A percentile compares a stretch with the other conserved stretches of the same genome.
Conservation (phyloP, 2,329 filamentous ascomycete species). For the Ascochyta viciae-villosae region DNA sequence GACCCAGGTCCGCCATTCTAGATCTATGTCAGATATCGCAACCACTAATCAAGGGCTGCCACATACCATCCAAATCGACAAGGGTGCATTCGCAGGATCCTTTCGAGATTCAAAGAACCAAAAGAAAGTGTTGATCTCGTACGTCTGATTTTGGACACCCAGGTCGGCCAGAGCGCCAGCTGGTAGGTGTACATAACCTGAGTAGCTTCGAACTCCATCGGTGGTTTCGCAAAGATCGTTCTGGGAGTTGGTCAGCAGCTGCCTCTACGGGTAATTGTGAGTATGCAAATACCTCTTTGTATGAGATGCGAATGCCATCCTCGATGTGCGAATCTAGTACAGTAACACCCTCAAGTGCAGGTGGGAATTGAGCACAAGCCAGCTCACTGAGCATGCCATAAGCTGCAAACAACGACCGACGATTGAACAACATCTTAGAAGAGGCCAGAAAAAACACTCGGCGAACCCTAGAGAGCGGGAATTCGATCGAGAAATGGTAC, state of each 20-base stretch:
- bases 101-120: conserved; percentile 32
- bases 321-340: conserved; percentile 50
- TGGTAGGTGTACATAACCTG: conserved; percentile 66
- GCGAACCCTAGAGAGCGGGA: neutral
- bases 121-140: conserved; percentile 45
- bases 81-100: conserved; percentile 22
- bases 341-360: conserved; percentile 47
- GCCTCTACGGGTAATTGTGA: neutral
- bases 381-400: conserved; percentile 23
- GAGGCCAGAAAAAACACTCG: neutral
- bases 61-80: conserved; percentile 21
- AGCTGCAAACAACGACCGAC: conserved; percentile 20
- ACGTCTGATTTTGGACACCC: conserved; percentile 52
- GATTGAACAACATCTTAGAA: conserved; percentile 17
- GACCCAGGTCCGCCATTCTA: conserved; percentile 24
- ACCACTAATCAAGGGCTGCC: too few species aligned
- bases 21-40: neutral
- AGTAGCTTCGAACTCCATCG: conserved; percentile 63
- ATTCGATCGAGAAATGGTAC: neutral
- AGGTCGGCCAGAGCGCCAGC: conserved; percentile 51
- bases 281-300: conserved; percentile 49
- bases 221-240: conserved; percentile 64
- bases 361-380: conserved; percentile 49
- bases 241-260: conserved; percentile 18
- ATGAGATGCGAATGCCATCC: conserved; percentile 52